Conservation (phyloP, 1,284 basidiomycete species). For the Sanghuangporus baumii region DNA sequence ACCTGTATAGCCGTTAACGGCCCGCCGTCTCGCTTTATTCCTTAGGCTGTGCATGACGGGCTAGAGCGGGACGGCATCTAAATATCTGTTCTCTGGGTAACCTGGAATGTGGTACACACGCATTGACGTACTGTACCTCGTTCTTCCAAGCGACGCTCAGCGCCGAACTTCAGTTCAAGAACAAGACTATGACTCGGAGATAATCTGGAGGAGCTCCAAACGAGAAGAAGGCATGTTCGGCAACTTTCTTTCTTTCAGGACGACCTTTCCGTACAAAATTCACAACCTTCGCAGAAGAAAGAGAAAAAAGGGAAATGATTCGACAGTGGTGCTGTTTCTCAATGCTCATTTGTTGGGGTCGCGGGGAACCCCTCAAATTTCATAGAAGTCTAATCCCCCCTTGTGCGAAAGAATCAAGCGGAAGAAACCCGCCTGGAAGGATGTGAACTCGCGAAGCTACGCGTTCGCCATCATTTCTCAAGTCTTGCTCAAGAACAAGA, state of each 20-base stretch:
- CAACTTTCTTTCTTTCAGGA: neutral
- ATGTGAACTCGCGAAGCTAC: neutral
- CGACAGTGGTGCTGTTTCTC: neutral
- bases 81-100: neutral
- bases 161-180: neutral
- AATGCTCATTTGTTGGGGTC: neutral
- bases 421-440: neutral
- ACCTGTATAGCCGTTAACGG: neutral
- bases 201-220: neutral
- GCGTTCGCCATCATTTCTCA: neutral
- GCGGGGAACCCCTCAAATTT: neutral
- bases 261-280: neutral
- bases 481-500: neutral
- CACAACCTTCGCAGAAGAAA: neutral
- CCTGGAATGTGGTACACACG: neutral
- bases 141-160: neutral
- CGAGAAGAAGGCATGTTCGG: neutral
- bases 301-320: neutral
- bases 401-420: neutral
- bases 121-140: neutral
- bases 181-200: neutral
- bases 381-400: neutral
- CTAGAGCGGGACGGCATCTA: too few relatives aligned
- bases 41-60: too few relatives aligned
- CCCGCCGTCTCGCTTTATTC: too few relatives aligned